Percentiles rank a stretch among this genome's conserved stretches.
phyloP scores from a whole-genome alignment of 228 moss, liverwort and hornwort genomes.

The Sphagnum magellanicum region DNA sequence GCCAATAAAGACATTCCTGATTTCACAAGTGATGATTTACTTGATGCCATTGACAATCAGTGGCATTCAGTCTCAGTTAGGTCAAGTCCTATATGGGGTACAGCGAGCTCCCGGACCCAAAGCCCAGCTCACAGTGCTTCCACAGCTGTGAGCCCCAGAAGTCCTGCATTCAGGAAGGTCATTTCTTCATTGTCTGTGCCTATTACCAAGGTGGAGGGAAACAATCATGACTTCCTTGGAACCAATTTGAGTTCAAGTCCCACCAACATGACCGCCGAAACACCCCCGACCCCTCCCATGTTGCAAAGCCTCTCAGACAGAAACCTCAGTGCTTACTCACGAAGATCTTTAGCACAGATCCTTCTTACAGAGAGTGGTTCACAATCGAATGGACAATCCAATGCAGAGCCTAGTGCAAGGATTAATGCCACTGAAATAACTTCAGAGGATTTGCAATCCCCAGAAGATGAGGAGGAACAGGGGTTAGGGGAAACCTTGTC shows the following conservation, averaged over 20 bases:
- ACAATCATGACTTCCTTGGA: neutral
- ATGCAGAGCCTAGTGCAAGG: neutral
- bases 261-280: neutral
- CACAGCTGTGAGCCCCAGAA: slow-evolving; percentile 9
- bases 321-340: neutral
- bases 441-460: neutral
- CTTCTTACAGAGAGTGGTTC: neutral
- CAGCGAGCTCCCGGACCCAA: slow-evolving; percentile 13
- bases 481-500: neutral
- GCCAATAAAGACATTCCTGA: slow-evolving; percentile 18
- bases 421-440: neutral
- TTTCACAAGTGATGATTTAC: slow-evolving; percentile 31
- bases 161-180: slow-evolving; percentile 4
- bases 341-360: neutral
- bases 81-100: slow-evolving; percentile 16
- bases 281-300: slow-evolving; percentile 11
- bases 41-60: slow-evolving; percentile 29
- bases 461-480: neutral
- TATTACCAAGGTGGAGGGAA: slow-evolving; percentile 12
- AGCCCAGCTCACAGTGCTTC: slow-evolving; percentile 28
- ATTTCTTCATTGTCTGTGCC: neutral
- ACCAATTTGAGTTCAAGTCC: neutral
- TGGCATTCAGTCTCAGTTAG: slow-evolving; percentile 27
- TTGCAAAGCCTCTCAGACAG: neutral
- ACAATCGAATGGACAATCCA: neutral